phyloP scores from a whole-genome alignment of 495 filamentous ascomycete species.

The Tetracladium setigerum region DNA sequence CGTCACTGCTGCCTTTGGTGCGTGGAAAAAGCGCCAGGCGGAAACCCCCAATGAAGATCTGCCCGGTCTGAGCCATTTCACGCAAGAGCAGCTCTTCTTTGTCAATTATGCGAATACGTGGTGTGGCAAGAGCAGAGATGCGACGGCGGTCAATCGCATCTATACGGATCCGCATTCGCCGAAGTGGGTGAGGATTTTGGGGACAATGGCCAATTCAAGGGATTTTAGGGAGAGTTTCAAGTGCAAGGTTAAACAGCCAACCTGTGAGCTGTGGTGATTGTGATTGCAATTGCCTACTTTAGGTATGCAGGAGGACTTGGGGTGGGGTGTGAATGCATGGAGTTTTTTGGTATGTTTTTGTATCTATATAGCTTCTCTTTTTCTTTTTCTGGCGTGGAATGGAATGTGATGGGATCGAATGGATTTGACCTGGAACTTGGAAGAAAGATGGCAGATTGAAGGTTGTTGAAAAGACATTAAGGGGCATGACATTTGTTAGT shows the following conservation, averaged over 20 bases:
- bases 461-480: too few relatives aligned
- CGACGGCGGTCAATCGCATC: conserved; percentile 45
- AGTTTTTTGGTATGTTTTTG: too few relatives aligned
- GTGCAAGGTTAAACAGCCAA: conserved; percentile 55
- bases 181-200: conserved; percentile 50
- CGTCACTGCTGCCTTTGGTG: conserved; percentile 53
- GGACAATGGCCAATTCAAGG: conserved; percentile 57
- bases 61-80: conserved; percentile 57
- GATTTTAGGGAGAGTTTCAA: conserved; percentile 61
- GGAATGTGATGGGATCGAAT: too few relatives aligned
- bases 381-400: too few relatives aligned
- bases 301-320: too few relatives aligned
- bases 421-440: too few relatives aligned
- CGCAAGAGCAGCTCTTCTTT: conserved; percentile 69
- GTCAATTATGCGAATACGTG: conserved; percentile 58
- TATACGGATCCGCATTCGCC: conserved; percentile 62
- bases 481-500: too few relatives aligned
- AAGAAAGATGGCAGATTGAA: too few relatives aligned
- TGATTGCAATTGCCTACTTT: too few relatives aligned
- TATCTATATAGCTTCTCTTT: too few relatives aligned
- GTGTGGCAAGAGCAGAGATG: conserved; percentile 57
- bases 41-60: conserved; percentile 46
- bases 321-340: too few relatives aligned
- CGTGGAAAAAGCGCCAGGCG: conserved; percentile 52
- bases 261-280: conserved; percentile 62